A percentile compares a stretch with the other conserved stretches of the same genome.
Conservation (phyloP, 164 flowering plant species). For the Tinospora cordifolia region DNA sequence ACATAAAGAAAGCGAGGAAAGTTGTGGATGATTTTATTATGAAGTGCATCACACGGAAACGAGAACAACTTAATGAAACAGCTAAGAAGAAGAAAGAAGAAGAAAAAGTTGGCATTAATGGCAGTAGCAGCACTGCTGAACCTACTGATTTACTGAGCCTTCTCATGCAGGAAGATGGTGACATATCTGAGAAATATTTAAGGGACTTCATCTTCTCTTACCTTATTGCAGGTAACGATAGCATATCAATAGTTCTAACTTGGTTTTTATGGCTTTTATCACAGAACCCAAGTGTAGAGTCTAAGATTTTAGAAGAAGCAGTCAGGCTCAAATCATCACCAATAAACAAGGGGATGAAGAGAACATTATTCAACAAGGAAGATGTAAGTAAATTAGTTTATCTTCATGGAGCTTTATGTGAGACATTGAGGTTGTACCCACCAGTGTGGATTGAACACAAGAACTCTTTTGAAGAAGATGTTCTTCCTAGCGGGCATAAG, state of each 20-base stretch:
- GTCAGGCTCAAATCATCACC: background rate
- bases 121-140: background rate
- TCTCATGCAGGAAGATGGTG: background rate
- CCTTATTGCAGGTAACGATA: background rate
- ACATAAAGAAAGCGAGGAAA: background rate
- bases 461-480: background rate
- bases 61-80: background rate
- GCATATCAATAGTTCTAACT: background rate
- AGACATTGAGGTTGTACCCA: constrained; percentile 5
- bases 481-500: background rate
- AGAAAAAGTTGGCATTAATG: background rate
- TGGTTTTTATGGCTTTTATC: background rate
- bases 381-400: background rate
- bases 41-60: background rate
- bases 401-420: constrained; percentile 1
- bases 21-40: background rate
- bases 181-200: background rate
- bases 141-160: background rate
- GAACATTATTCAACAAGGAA: background rate
- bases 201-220: background rate
- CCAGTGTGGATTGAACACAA: background rate
- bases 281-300: background rate
- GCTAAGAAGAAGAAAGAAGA: background rate
- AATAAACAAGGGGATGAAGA: background rate
- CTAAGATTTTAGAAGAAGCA: background rate